Base-by-base conservation (phyloP, 768 basidiomycete species). In the Galerina marginata region DNA sequence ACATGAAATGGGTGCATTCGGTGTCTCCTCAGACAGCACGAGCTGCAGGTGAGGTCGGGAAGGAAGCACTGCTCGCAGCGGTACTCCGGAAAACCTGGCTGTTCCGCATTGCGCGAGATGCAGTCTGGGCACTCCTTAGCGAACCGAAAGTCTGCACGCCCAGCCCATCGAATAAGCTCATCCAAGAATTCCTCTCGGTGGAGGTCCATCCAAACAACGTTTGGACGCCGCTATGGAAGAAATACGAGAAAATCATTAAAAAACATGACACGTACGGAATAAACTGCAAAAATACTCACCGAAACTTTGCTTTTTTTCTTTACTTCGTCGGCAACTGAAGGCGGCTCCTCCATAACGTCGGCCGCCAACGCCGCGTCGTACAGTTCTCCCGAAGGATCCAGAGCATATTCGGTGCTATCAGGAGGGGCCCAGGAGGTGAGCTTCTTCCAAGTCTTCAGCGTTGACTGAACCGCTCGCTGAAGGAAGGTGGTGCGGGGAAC, bases 201-300 rank as follows among this genome's bases (percentile, higher is more conserved):
- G 7, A 39, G 16, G 14, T 53, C 39, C 38, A 38, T 53, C 52
- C 52, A 53, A 40, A 53, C 52, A 10, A 53, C 52, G 38, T 53
- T 36, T 12, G 52, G 52, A 9, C 38, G 36, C 25, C 38, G 9
- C 52, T 53, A 29, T 6, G 6, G 10, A 3, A 20, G 29, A 6
- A 29, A 29, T n/a, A 29, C 4, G 29, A 29, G 6, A 16, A 33
- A 6, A 12, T n/a, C 3, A 15, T 16, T 12, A 23, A 25, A 39
- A n/a, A 53, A 29, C 6, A 29, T 29, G 3, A 6, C 29, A 29
- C n/a, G n/a, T 29, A 16, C 39, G 38, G 2, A 53, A 14, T 23
- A 6, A 6, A 38, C 20, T 37, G 4, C 15, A 15, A 16, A 9
- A 16, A 11, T n/a, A 40, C 37, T 40, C 6, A 53, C 52, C 37